Evolutionary conservation across 805 yeast species (phyloP).

Genomic region (Candida ponderosae): DNA sequence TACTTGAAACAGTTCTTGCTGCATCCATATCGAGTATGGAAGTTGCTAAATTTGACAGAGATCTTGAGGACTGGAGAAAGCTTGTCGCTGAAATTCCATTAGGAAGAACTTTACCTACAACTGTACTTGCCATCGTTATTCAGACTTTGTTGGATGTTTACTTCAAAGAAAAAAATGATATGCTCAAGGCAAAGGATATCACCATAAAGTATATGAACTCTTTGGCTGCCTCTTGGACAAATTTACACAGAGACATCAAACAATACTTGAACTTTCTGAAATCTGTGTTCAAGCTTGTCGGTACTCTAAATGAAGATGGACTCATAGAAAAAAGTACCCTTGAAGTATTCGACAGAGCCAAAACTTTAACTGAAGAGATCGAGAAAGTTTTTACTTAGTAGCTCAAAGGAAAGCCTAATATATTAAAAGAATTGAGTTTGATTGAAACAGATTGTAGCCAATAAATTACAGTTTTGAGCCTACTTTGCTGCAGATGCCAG

Average conservation of each 20-base stretch:
- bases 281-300: too few relatives aligned
- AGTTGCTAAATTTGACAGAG: constrained; percentile 41
- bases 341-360: too few relatives aligned
- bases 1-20: constrained; percentile 44
- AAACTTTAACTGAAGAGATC: too few relatives aligned
- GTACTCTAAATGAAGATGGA: too few relatives aligned
- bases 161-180: background rate
- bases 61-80: constrained; percentile 49
- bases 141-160: constrained; percentile 28
- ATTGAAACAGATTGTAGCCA: too few relatives aligned
- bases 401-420: too few relatives aligned
- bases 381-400: too few relatives aligned
- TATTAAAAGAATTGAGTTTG: too few relatives aligned
- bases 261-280: background rate
- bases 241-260: background rate
- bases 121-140: constrained; percentile 53
- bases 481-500: too few relatives aligned
- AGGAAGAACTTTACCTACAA: constrained; percentile 44
- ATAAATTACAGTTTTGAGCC: too few relatives aligned
- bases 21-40: constrained; percentile 50
- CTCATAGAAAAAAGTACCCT: too few relatives aligned
- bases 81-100: constrained; percentile 58
- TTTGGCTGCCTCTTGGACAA: background rate
- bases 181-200: background rate
- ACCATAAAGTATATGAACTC: background rate